Percentiles rank a stretch among this genome's conserved stretches.
phyloP scores from a whole-genome alignment of 2,329 filamentous ascomycete genomes.

The Parascedosporium putredinis region DNA sequence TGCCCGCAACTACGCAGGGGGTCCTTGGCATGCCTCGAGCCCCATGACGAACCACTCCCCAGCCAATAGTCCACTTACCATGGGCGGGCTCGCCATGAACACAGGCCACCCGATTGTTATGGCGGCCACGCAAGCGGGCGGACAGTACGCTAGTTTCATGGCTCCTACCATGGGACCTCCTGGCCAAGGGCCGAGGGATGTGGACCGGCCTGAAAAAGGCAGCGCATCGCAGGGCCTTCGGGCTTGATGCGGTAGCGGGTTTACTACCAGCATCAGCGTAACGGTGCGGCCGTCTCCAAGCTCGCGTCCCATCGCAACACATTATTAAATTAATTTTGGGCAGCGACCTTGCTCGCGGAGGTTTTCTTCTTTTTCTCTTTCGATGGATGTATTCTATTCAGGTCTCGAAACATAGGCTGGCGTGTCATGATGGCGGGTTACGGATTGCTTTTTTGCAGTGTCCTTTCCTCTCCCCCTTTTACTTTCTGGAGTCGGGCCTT shows the following conservation, averaged over 20 bases:
- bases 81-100: background rate
- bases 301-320: too few species aligned
- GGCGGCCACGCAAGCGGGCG: background rate
- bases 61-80: background rate
- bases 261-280: too few species aligned
- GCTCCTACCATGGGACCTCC: conserved; percentile 1
- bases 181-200: background rate
- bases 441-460: too few species aligned
- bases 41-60: conserved; percentile 5
- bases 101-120: conserved; percentile 1
- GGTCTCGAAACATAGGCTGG: too few species aligned
- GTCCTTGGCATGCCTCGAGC: background rate
- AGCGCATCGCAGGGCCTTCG: background rate
- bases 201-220: conserved; percentile 6
- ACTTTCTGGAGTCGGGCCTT: background rate
- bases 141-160: conserved; percentile 3
- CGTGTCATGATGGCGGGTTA: too few species aligned
- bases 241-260: background rate
- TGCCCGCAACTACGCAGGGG: background rate
- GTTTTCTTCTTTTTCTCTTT: too few species aligned
- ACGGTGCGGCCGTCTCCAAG: too few species aligned
- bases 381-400: too few species aligned
- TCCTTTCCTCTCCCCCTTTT: background rate
- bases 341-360: too few species aligned
- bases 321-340: too few species aligned